phyloP scores from a whole-genome alignment of 805 yeast species.

The Kockiozyma suomiensis region DNA sequence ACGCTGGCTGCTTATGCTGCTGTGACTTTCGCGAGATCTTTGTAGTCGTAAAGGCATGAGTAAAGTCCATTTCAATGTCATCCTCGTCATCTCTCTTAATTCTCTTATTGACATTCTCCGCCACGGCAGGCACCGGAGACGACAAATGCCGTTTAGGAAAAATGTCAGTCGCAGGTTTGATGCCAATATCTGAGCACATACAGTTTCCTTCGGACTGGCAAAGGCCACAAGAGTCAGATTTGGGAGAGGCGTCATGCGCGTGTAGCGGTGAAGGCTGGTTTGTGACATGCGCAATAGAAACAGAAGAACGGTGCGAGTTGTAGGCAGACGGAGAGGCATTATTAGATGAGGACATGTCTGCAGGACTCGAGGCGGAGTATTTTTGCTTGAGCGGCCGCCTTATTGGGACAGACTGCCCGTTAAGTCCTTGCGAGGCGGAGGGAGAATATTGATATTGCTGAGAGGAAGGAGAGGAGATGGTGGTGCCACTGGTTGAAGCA shows the following conservation, averaged over 20 bases:
- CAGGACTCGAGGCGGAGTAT: not conserved
- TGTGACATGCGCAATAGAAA: conserved; percentile 3
- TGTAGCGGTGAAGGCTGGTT: conserved; percentile 13
- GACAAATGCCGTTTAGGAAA: conserved; percentile 20
- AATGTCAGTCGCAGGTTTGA: conserved; percentile 28
- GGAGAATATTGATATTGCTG: conserved; percentile 16
- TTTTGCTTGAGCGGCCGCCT: conserved; percentile 12
- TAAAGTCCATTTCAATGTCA: conserved; percentile 33
- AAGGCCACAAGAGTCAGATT: conserved; percentile 27
- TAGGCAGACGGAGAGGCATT: conserved; percentile 9
- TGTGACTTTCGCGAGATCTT: conserved; percentile 15
- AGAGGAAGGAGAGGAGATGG: conserved; percentile 13
- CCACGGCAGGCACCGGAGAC: not conserved
- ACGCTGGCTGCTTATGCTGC: conserved; percentile 10
- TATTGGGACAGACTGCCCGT: conserved; percentile 15
- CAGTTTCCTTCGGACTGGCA: conserved; percentile 33
- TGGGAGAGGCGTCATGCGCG: not conserved
- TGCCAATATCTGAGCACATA: conserved; percentile 30
- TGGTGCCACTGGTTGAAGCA: conserved; percentile 10
- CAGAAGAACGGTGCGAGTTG: conserved; percentile 1
- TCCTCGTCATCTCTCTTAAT: conserved; percentile 12
- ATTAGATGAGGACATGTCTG: not conserved
- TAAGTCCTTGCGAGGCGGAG: not conserved
- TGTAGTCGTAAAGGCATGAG: conserved; percentile 30
- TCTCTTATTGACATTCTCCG: conserved; percentile 8